Base-by-base conservation (phyloP, 2,329 filamentous ascomycete species). In the Alternaria tenuissima region DNA sequence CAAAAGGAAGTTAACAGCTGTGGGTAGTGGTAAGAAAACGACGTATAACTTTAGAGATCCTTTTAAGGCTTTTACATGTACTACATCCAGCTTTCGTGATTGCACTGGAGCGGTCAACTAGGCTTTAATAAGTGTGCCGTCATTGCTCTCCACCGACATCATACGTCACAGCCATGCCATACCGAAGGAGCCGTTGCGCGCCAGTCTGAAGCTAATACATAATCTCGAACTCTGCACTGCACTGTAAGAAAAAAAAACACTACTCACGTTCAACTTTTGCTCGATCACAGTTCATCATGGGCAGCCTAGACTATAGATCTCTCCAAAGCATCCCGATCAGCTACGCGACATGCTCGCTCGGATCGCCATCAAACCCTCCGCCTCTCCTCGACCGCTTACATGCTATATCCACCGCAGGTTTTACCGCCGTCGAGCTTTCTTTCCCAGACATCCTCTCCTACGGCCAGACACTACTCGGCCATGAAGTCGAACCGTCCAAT, bases 391-490 rank as follows among this genome's bases (percentile, higher is more conserved):
- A 86, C 43, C 89, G 89, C 64, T 81, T 91, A 11, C 78, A 84
- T 43, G 87, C 88, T 42, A 87, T 93, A 65, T 81, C 87, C n/a
- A 79, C 81, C 1, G 88, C 86, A 1, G 89, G 88, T 3, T 92
- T 93, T 74, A 79, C 83, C 11, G 89, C 84, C 14, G 88, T 94
- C 59, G 91, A 94, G 76, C 85, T 94, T 7, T 88, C 88, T 0
- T 91, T 93, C 79, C 89, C 90, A 0, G 90, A 94, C 66, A 86
- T 94, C 3, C 76, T 89, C 11, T 79, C 84, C 6, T 91, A 90
- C 66, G 89, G 87, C 4, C 80, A 80, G 4, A 76, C 83, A 3
- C 75, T 87, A 4, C 80, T 84, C 14, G 78, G 82, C 32, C 78
- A 82, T 16, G 76, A 86, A 4, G 80, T 91, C 9, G 78, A 79